Conservation (phyloP, 352 stramenopile species). For the Phytophthora boehmeriae region DNA sequence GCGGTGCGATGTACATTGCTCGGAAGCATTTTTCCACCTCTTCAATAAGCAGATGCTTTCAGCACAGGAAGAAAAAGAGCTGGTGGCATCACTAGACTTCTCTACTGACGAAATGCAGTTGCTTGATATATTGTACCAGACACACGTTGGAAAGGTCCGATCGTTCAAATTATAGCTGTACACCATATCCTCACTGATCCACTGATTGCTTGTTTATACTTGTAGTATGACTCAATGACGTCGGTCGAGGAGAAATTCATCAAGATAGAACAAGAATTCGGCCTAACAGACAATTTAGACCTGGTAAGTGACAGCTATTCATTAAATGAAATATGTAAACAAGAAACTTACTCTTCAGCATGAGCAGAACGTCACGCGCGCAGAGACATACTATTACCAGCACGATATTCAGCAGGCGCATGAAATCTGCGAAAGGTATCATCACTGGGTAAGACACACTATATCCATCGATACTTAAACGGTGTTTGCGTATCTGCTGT, state of each 20-base stretch:
- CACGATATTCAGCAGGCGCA: slow-evolving; percentile 83
- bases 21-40: slow-evolving; percentile 84
- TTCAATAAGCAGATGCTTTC: slow-evolving; percentile 89
- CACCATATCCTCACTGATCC: too few species aligned
- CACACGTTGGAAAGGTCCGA: slow-evolving; percentile 67
- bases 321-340: too few species aligned
- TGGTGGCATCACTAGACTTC: slow-evolving; percentile 80
- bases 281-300: slow-evolving; percentile 66
- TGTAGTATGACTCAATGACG: slow-evolving; percentile 62
- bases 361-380: slow-evolving; percentile 71
- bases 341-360: not conserved
- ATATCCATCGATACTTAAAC: too few species aligned
- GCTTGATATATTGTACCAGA: slow-evolving; percentile 67
- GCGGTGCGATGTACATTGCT: slow-evolving; percentile 84
- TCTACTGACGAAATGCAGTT: slow-evolving; percentile 60
- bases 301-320: too few species aligned
- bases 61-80: slow-evolving; percentile 59
- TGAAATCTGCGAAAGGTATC: slow-evolving; percentile 82
- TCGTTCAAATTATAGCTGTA: too few species aligned
- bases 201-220: too few species aligned
- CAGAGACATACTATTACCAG: slow-evolving; percentile 87
- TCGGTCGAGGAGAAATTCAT: slow-evolving; percentile 70
- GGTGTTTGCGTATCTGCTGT: too few species aligned
- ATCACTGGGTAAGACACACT: too few species aligned
- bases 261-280: slow-evolving; percentile 59